Evolutionary conservation across 2,329 filamentous ascomycete genomes (phyloP).

Genomic region (Triangularia setosa): DNA sequence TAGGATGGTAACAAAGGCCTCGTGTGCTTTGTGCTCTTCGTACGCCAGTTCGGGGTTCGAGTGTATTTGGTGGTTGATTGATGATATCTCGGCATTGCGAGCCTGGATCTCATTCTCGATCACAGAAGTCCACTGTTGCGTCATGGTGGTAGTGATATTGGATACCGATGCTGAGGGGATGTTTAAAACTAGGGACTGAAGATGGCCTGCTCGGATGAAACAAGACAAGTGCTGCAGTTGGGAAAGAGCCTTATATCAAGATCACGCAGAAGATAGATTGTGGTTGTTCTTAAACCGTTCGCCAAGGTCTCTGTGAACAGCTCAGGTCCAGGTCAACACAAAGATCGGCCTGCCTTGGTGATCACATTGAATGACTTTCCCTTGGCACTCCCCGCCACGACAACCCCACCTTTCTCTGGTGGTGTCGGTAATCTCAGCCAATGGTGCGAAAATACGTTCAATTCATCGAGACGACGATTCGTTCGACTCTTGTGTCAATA

Average conservation of each 20-base stretch:
- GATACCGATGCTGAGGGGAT: no score
- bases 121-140: conserved; percentile 8
- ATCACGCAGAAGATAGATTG: neutral
- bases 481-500: neutral
- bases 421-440: neutral
- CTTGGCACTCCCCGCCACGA: neutral
- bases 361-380: neutral
- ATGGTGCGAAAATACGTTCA: neutral
- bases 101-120: conserved; percentile 22
- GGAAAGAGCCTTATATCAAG: neutral
- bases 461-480: neutral
- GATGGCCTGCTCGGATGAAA: neutral
- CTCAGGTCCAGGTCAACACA: neutral
- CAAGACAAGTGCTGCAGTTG: neutral
- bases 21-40: conserved; percentile 49
- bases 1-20: conserved; percentile 44
- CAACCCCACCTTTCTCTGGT: neutral
- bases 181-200: neutral
- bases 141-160: conserved; percentile 8
- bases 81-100: conserved; percentile 19
- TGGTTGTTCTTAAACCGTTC: neutral
- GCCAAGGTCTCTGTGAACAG: neutral
- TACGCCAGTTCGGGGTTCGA: conserved; percentile 49
- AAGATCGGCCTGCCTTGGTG: neutral
- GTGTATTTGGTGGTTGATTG: conserved; percentile 33